Evolutionary conservation across 805 yeast species (phyloP).

Genomic region (Candida lessepsii): DNA sequence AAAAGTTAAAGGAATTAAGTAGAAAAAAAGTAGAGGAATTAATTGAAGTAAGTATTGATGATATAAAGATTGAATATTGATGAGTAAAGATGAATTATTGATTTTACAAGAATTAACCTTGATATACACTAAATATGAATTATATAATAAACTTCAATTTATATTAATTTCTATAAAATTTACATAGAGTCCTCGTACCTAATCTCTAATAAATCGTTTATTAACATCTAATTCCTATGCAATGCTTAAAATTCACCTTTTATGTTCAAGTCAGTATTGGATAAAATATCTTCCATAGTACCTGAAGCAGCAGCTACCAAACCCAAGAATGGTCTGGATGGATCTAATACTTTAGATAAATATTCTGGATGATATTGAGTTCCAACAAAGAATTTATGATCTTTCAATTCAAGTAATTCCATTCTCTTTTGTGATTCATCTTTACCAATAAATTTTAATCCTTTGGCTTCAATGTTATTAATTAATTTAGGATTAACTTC

Average conservation of each 20-base stretch:
- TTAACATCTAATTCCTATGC: too few species aligned
- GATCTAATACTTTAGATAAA: constrained; percentile 92
- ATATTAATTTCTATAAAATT: too few species aligned
- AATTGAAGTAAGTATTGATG: constrained; percentile 8
- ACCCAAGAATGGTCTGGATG: constrained; percentile 95
- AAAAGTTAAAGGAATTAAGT: constrained; percentile 22
- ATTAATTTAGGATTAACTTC: constrained; percentile 90
- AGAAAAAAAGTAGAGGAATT: constrained; percentile 19
- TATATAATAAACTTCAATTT: too few species aligned
- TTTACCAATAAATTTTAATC: constrained; percentile 87
- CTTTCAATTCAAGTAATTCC: constrained; percentile 86
- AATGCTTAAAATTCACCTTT: constrained; percentile 45
- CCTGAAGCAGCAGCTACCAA: constrained; percentile 93
- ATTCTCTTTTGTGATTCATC: constrained; percentile 89
- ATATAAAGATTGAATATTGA: constrained; percentile 6
- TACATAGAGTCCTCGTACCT: too few species aligned
- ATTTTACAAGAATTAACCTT: too few species aligned
- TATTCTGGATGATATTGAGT: constrained; percentile 99
- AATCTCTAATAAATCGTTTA: too few species aligned
- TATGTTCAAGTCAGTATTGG: constrained; percentile 40
- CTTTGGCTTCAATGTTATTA: constrained; percentile 66
- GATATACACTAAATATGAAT: too few species aligned
- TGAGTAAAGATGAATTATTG: too few species aligned
- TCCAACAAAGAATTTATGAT: constrained; percentile 89
- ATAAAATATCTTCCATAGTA: constrained; percentile 63